Conservation (phyloP, 768 basidiomycete genomes). For the Pleurotus citrinopileatus region DNA sequence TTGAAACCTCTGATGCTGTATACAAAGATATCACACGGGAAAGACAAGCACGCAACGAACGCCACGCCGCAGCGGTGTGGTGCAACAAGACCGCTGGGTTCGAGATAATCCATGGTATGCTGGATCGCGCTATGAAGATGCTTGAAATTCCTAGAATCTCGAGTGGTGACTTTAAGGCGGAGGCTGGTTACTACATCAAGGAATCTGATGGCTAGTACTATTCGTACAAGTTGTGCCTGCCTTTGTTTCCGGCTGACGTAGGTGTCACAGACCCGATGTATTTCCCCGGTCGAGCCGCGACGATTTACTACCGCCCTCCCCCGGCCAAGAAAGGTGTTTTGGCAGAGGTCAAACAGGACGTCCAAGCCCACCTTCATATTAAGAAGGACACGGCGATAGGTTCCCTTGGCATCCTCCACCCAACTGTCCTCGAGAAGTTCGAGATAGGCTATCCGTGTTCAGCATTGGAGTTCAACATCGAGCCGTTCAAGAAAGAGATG, state of each 20-base stretch:
- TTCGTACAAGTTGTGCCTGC: not conserved
- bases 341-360: slow-evolving; percentile 35
- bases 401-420: slow-evolving; percentile 91
- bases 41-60: slow-evolving; percentile 82
- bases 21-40: slow-evolving; percentile 80
- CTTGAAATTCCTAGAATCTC: slow-evolving; percentile 84
- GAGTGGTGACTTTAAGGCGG: slow-evolving; percentile 49
- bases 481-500: slow-evolving; percentile 85
- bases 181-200: slow-evolving; percentile 88
- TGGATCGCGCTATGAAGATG: slow-evolving; percentile 96
- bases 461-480: slow-evolving; percentile 88
- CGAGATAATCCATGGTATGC: slow-evolving; percentile 91
- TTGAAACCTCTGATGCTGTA: slow-evolving; percentile 92
- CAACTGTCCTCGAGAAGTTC: slow-evolving; percentile 86
- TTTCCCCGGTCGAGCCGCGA: slow-evolving; percentile 94
- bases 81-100: slow-evolving; percentile 97
- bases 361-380: slow-evolving; percentile 41
- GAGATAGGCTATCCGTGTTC: slow-evolving; percentile 96
- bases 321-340: slow-evolving; percentile 30
- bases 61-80: slow-evolving; percentile 89
- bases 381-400: slow-evolving; percentile 75
- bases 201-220: slow-evolving; percentile 71
- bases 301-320: slow-evolving; percentile 78
- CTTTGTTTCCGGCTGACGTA: not conserved
- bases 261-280: slow-evolving; percentile 74